Evolutionary conservation across 176 grass and related monocot species (phyloP).

Genomic region (Avena eriantha): DNA sequence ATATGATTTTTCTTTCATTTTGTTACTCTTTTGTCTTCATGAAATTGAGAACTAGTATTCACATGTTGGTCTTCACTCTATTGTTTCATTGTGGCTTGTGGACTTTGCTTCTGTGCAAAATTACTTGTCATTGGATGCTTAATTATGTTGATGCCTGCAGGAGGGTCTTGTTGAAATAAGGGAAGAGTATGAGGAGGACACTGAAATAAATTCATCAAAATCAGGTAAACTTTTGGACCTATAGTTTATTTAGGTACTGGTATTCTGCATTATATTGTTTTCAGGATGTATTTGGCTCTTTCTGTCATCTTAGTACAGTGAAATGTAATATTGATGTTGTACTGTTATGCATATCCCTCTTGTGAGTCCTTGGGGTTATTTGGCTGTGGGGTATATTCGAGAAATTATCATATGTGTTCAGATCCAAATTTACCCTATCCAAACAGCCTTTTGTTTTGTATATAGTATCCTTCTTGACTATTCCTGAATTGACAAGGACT

Average conservation of each 20-base stretch:
- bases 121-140: slow-evolving; percentile 19
- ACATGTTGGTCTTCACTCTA: slow-evolving; percentile 2
- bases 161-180: slow-evolving; percentile 98
- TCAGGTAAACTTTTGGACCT: slow-evolving; percentile 49
- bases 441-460: not conserved
- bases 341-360: not conserved
- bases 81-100: slow-evolving; percentile 34
- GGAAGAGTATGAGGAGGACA: slow-evolving; percentile 83
- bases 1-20: slow-evolving; percentile 4
- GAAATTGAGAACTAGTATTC: slow-evolving; percentile 7
- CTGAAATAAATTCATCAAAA: slow-evolving; percentile 42
- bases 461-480: slow-evolving; percentile 25
- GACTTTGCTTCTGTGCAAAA: slow-evolving; percentile 19
- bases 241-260: slow-evolving; percentile 33
- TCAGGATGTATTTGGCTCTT: slow-evolving; percentile 17
- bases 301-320: too few relatives aligned
- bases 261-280: slow-evolving; percentile 16
- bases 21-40: slow-evolving; percentile 2
- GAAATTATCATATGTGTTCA: not conserved
- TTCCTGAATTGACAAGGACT: slow-evolving; percentile 12
- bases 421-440: slow-evolving; percentile 3
- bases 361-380: slow-evolving; percentile 2
- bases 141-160: slow-evolving; percentile 51
- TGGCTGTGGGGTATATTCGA: not conserved
- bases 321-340: not conserved